A percentile compares a stretch with the other conserved stretches of the same genome.
Conservation (phyloP, 208 protist genomes). For the Wallacemonas collosoma region DNA sequence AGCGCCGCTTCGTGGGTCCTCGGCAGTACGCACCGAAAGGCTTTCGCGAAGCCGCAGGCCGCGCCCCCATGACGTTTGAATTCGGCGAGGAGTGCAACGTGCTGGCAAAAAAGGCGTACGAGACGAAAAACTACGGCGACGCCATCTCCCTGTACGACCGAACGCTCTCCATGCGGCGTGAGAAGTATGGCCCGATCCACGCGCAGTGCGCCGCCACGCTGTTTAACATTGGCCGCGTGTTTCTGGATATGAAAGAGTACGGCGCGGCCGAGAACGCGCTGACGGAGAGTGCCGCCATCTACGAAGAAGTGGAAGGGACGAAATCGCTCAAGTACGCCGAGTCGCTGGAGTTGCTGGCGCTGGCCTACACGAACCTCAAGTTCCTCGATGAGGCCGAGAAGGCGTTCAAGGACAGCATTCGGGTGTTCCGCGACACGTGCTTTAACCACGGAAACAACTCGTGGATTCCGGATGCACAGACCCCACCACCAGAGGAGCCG, state of each 20-base stretch:
- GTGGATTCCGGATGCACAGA: conserved; percentile 65
- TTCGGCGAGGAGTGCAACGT: conserved; percentile 88
- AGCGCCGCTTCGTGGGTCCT: conserved; percentile 71
- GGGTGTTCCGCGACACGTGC: conserved; percentile 74
- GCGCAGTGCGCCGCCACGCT: conserved; percentile 81
- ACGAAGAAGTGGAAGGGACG: conserved; percentile 77
- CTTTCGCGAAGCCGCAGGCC: conserved; percentile 78
- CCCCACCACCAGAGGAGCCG: conserved; percentile 54
- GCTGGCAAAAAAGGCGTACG: conserved; percentile 78
- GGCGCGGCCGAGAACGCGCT: conserved; percentile 88
- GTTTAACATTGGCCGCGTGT: conserved; percentile 87
- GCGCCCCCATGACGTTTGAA: conserved; percentile 83
- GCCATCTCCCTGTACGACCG: conserved; percentile 88
- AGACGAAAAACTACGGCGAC: conserved; percentile 90
- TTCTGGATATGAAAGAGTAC: conserved; percentile 91
- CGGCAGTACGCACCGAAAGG: conserved; percentile 86
- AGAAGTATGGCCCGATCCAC: conserved; percentile 86
- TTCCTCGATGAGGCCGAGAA: conserved; percentile 91
- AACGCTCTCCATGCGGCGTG: conserved; percentile 74
- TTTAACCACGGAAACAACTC: conserved; percentile 83
- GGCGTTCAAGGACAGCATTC: conserved; percentile 89
- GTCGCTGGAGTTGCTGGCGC: conserved; percentile 79
- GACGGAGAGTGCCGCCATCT: conserved; percentile 88
- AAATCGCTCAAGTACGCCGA: conserved; percentile 82
- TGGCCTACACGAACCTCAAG: conserved; percentile 82